Evolutionary conservation across 2,329 filamentous ascomycete species (phyloP).

Genomic region (Colletotrichum incanum): DNA sequence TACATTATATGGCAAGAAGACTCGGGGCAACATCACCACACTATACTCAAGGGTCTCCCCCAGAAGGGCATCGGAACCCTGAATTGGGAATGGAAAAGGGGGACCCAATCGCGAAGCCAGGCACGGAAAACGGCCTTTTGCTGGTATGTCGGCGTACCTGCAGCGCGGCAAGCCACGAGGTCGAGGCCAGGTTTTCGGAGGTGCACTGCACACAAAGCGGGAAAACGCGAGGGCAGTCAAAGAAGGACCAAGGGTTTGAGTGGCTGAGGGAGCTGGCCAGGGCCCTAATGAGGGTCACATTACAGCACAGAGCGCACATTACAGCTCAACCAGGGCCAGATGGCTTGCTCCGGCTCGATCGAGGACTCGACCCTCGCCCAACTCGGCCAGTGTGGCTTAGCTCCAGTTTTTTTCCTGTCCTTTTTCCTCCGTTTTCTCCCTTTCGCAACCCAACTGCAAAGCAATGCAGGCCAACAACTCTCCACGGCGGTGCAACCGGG

Average conservation of each 20-base stretch:
- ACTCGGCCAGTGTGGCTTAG: slow-evolving; percentile 18
- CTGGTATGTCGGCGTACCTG: slow-evolving; percentile 7
- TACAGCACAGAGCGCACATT: not conserved
- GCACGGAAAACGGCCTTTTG: not conserved
- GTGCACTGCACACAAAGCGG: slow-evolving; percentile 20
- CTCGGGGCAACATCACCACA: too few relatives aligned
- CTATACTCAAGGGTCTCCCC: not conserved
- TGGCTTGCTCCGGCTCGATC: slow-evolving; percentile 35
- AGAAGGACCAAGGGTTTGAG: not conserved
- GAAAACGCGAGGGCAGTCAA: not conserved
- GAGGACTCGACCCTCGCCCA: slow-evolving; percentile 10
- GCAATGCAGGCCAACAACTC: not conserved
- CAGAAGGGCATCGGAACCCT: not conserved
- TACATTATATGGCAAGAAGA: not conserved
- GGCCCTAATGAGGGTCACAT: too few relatives aligned
- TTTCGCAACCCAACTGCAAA: not conserved
- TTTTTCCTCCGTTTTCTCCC: not conserved
- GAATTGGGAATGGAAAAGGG: not conserved
- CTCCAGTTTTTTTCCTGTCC: not conserved
- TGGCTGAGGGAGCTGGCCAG: not conserved
- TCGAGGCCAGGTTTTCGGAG: slow-evolving; percentile 3
- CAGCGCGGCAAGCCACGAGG: slow-evolving; percentile 26
- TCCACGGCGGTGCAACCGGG: not conserved
- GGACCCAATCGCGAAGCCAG: slow-evolving; percentile 4
- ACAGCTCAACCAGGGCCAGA: not conserved